Base-by-base conservation (phyloP, 2,329 filamentous ascomycete genomes). In the Cyanodermella asteris region DNA sequence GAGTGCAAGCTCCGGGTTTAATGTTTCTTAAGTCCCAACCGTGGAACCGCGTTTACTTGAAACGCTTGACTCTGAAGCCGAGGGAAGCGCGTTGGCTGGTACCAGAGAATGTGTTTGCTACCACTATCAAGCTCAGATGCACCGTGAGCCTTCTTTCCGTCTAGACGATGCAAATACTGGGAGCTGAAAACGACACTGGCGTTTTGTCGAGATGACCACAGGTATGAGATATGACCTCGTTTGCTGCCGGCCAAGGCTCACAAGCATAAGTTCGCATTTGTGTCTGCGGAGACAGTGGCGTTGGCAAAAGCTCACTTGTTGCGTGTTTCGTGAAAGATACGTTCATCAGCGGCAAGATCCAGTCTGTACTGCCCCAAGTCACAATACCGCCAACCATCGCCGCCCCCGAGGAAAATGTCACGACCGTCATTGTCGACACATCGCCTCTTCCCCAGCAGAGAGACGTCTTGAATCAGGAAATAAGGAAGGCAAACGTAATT, bases 311-410 rank as follows among this genome's bases (percentile, higher is more conserved):
- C 31, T 87, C 77, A 48, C 62, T 91, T 47, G 90, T 91, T 44
- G 87, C 82, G 28, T 90, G 81, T 29, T 70, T 97, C 19, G 84
- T 97, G 46, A 94, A 94, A 46, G 84, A 93, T 46, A 76, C 84
- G 47, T 97, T 94, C 49, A 77, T 94, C 40, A 78, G 75, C 35
- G 78, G 77, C 51, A 91, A 90, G 55, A 93, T 97, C 42, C 84
- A 93, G 46, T 66, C 82, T 9, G 75, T 94, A 32, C 70, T 97
- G 7, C 87, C 87, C 13, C 78, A 84, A 45, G 90, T 97, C 36
- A 93, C 82, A 14, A 81, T 97, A 18, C 84, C 84, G 20, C 82
- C 84, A 13, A 84, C 72, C 40, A 75, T 91, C 37, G 81, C 80
- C 30, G 91, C 82, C 5, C 82, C 82, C 23, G 82, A 94, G 40